phyloP scores from a whole-genome alignment of 257 asterid genomes.

The Nicotiana obtusifolia region DNA sequence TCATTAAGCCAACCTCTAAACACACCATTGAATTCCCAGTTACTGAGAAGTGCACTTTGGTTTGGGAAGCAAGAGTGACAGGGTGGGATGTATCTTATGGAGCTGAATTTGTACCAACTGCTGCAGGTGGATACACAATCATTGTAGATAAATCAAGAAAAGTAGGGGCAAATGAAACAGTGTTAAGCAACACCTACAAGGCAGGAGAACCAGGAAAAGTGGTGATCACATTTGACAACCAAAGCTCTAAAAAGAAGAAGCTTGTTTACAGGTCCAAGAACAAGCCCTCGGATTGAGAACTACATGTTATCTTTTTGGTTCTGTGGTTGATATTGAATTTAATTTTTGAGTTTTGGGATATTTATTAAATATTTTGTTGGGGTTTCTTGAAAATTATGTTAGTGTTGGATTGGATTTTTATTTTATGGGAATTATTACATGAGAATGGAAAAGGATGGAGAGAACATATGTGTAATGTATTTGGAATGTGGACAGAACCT shows the following conservation, averaged over 20 bases:
- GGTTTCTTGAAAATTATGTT: slow-evolving; percentile 25
- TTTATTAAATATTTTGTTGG: slow-evolving; percentile 33
- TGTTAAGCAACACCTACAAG: slow-evolving; percentile 60
- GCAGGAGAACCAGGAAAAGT: slow-evolving; percentile 65
- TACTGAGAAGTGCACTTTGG: slow-evolving; percentile 62
- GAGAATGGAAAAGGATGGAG: slow-evolving; percentile 11
- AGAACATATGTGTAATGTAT: slow-evolving; percentile 19
- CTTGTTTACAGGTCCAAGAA: no score
- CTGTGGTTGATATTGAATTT: slow-evolving; percentile 30
- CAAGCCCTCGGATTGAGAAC: slow-evolving; percentile 46
- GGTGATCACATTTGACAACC: slow-evolving; percentile 80
- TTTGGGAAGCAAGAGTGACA: slow-evolving; percentile 81
- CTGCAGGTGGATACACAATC: slow-evolving; percentile 82
- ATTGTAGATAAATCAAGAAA: slow-evolving; percentile 72
- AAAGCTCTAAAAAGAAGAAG: no score
- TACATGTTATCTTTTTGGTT: slow-evolving; percentile 13
- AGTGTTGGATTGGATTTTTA: slow-evolving; percentile 21
- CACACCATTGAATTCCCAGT: slow-evolving; percentile 73
- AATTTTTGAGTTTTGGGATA: slow-evolving; percentile 23
- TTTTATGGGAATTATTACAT: slow-evolving; percentile 36
- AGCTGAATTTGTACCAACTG: slow-evolving; percentile 76
- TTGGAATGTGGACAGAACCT: slow-evolving; percentile 21
- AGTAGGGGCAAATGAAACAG: slow-evolving; percentile 56
- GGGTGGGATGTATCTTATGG: slow-evolving; percentile 86
- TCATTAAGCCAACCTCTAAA: slow-evolving; percentile 66